Conservation (phyloP, 2,329 filamentous ascomycete genomes). For the Trichoderma asperellum region DNA sequence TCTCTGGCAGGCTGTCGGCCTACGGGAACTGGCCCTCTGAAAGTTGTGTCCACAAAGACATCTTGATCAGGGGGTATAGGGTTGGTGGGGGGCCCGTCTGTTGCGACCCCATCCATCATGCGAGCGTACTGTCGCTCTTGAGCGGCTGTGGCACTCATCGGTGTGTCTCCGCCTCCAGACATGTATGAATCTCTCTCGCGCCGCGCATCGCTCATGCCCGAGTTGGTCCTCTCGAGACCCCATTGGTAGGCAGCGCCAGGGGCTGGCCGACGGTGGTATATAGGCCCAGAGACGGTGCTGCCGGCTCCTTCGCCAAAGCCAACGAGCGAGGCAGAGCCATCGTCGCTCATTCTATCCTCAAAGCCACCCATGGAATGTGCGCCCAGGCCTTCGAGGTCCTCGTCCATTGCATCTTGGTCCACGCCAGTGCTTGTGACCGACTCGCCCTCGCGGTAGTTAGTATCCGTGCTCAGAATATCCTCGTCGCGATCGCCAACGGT, state of each 20-base stretch:
- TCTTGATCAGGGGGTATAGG: constrained; percentile 54
- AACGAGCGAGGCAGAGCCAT: constrained; percentile 80
- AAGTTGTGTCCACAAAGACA: constrained; percentile 67
- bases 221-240: constrained; percentile 56
- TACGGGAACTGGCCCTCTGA: constrained; percentile 58
- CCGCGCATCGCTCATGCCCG: constrained; percentile 54
- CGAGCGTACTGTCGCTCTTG: constrained; percentile 63
- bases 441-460: constrained; percentile 60
- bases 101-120: constrained; percentile 68
- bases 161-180: constrained; percentile 46
- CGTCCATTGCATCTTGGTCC: constrained; percentile 55
- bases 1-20: constrained; percentile 48
- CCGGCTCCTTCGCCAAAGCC: constrained; percentile 92
- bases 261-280: constrained; percentile 60
- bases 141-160: constrained; percentile 50
- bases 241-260: constrained; percentile 48
- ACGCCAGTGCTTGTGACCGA: constrained; percentile 60
- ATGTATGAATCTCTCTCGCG: constrained; percentile 43
- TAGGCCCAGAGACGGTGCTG: constrained; percentile 80
- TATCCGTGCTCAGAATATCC: constrained; percentile 73
- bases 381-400: constrained; percentile 53
- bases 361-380: constrained; percentile 55
- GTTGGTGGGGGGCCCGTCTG: constrained; percentile 55
- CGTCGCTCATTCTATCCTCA: constrained; percentile 81
- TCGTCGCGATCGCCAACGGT: constrained; percentile 64